Percentiles rank a stretch among this genome's conserved stretches.
Evolutionary conservation across 257 asterid genomes (phyloP).

Genomic region (Nicotiana obtusifolia): DNA sequence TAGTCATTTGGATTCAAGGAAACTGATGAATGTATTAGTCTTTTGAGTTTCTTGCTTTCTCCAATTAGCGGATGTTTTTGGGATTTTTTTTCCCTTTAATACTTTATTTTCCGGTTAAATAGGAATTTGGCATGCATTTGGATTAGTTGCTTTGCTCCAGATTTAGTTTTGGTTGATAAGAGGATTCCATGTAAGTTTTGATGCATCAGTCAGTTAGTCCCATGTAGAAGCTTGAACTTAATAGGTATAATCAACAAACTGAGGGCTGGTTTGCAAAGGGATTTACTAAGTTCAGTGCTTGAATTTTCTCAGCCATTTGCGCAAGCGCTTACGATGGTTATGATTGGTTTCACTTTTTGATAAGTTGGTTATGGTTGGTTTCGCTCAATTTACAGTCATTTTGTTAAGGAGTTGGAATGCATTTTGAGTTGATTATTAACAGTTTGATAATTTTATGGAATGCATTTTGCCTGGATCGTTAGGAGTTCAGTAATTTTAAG

Average conservation of each 20-base stretch:
- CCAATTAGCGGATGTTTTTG: conserved; percentile 6
- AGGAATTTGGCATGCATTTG: background rate
- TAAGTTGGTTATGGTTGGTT: background rate
- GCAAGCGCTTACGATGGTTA: conserved; percentile 7
- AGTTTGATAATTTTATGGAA: conserved; percentile 18
- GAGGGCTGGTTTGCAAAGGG: conserved; percentile 5
- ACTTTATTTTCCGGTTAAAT: background rate
- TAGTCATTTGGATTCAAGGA: conserved; percentile 1
- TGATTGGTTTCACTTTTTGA: background rate
- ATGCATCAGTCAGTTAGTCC: background rate
- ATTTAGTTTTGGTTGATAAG: background rate
- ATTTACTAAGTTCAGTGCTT: background rate
- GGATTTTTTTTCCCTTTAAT: background rate
- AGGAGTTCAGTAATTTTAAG: conserved; percentile 19
- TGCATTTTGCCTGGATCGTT: conserved; percentile 5
- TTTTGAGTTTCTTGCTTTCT: background rate
- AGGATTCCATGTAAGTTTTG: background rate
- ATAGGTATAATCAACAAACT: conserved; percentile 9
- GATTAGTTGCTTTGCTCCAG: background rate
- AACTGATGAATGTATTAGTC: background rate
- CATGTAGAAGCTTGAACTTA: conserved; percentile 1
- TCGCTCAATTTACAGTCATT: conserved; percentile 1
- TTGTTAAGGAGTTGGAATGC: conserved; percentile 13
- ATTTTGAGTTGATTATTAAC: conserved; percentile 9
- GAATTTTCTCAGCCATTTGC: conserved; percentile 2